Conservation (phyloP, 2,329 filamentous ascomycete genomes). For the Colletotrichum ledebouriae region DNA sequence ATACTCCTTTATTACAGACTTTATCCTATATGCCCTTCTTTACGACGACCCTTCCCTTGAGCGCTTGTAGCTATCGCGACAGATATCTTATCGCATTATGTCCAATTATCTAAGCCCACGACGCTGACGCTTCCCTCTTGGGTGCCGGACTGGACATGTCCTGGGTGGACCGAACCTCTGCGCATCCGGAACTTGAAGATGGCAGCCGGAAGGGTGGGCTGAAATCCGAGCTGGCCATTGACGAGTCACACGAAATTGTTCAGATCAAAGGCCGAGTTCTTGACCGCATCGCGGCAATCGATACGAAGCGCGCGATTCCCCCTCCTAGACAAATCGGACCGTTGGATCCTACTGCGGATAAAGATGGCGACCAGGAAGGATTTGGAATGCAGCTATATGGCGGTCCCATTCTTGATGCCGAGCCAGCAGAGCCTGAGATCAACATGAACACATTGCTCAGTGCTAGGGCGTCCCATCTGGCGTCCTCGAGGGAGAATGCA, state of each 20-base stretch:
- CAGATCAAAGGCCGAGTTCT: conserved; percentile 17
- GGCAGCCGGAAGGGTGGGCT: neutral
- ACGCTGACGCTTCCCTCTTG: conserved; percentile 30
- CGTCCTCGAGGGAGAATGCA: no score
- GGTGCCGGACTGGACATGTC: conserved; percentile 41
- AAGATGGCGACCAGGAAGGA: neutral
- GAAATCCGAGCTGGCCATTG: neutral
- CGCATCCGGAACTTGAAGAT: conserved; percentile 18
- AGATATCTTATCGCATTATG: conserved; percentile 22
- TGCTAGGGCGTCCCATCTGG: no score
- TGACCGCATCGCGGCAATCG: conserved; percentile 11
- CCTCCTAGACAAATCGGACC: neutral
- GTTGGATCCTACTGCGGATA: neutral
- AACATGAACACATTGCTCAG: no score
- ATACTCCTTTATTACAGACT: no score
- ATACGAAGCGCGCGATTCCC: conserved; percentile 11
- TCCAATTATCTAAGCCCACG: conserved; percentile 24
- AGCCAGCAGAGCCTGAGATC: neutral
- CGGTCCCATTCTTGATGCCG: neutral
- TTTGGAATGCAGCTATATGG: neutral
- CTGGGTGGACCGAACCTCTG: conserved; percentile 39
- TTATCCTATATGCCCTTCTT: no score
- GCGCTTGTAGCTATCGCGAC: no score
- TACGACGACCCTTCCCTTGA: no score
- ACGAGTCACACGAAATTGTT: neutral